Conservation (phyloP, 768 basidiomycete species). For the Clitopilus passeckerianus region DNA sequence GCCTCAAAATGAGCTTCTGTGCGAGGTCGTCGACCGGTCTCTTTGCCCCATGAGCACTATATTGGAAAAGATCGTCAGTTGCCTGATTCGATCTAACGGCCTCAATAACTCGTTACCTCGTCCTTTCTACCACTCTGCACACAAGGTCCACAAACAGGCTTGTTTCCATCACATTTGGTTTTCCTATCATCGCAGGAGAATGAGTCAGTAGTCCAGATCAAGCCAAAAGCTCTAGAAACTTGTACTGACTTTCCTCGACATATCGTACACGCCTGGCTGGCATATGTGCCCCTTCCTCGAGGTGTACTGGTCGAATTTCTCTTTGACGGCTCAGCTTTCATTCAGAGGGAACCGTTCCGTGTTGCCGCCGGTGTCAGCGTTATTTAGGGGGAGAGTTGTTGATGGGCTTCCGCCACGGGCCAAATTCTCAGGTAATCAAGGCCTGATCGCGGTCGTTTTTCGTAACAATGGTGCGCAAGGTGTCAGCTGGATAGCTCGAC, state of each 20-base stretch:
- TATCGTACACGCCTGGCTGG: slow-evolving; percentile 30
- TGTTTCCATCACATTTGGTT: slow-evolving; percentile 40
- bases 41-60: slow-evolving; percentile 41
- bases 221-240: neutral
- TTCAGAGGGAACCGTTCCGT: slow-evolving; percentile 2
- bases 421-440: neutral
- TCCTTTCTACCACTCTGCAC: slow-evolving; percentile 27
- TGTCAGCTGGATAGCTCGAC: neutral
- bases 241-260: slow-evolving; percentile 34
- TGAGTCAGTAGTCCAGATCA: neutral
- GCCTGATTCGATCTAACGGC: neutral
- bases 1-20: slow-evolving; percentile 43
- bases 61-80: neutral
- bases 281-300: slow-evolving; percentile 31
- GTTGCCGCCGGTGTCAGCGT: neutral
- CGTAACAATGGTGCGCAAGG: neutral
- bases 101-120: slow-evolving; percentile 24
- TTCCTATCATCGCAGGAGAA: slow-evolving; percentile 20
- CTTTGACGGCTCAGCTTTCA: slow-evolving; percentile 19
- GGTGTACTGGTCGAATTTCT: slow-evolving; percentile 14
- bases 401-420: neutral
- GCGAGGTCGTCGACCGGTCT: slow-evolving; percentile 33
- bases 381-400: neutral
- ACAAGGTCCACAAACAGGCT: slow-evolving; percentile 39
- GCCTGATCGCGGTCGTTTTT: neutral